Evolutionary conservation across 2,329 filamentous ascomycete species (phyloP), one percentile per base, ranked within the genome.

Genomic region (Colletotrichum tabaci): DNA sequence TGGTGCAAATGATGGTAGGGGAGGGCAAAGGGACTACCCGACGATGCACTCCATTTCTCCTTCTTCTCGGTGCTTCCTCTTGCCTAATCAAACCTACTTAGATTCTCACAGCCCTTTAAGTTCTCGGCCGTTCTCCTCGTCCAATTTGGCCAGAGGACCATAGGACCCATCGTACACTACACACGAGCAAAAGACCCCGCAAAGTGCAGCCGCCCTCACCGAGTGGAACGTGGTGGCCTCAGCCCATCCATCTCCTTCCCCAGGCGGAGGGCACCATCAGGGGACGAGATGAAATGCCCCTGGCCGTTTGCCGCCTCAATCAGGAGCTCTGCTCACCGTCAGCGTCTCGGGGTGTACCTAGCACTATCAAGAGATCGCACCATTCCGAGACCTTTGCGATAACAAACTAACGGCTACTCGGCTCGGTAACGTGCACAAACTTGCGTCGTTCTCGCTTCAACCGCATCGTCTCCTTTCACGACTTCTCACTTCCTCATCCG

Each of bases 271-370:
- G 42, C 58, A 52, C 42, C 44, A 46, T 42, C 16, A 47, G n/a
- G 46, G 49, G 26, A 35, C 18, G 18, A 35, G 26, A 13, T 15
- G 12, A 15, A 18, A n/a, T 18, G 21, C 42, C 23, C 23, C 30
- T 18, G 26, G 35, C n/a, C 18, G 15, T 40, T 50, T 71, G 50
- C 67, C 67, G 67, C 67, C 67, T 67, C 67, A 67, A 61, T 67
- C 67, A 61, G 42, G 44, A 56, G 23, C 26, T 46, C 46, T 56
- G 30, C 35, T 49, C 44, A 44, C 63, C 23, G n/a, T 61, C 50
- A 50, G 40, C 40, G 49, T 40, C 21, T 44, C 64, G 64, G 65
- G 49, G 50, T 71, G 52, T 23, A 40, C 23, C 18, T 40, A 68
- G 58, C 38, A 50, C 56, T 50, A 38, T n/a, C n/a, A 12, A 3